Conservation (phyloP, 352 stramenopile genomes). For the Globisporangium paroecandrum region DNA sequence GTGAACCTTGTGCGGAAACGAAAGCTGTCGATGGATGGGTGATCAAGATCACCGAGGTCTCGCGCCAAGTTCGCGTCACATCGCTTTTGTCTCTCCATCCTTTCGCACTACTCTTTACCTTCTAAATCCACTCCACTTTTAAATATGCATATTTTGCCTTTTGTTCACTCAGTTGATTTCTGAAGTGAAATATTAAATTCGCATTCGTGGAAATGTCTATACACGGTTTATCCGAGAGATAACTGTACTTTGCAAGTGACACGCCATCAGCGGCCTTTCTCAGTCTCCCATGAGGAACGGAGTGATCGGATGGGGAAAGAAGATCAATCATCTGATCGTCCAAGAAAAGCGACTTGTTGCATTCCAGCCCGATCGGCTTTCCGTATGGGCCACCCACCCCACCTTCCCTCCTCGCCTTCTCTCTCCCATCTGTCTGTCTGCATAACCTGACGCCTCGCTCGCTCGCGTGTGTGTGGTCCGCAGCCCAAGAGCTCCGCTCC, state of each 20-base stretch:
- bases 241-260: background rate
- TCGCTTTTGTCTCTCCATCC: too few species aligned
- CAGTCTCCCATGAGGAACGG: background rate
- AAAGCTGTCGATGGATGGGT: too few species aligned
- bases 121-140: too few species aligned
- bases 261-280: constrained; percentile 4
- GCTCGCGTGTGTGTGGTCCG: background rate
- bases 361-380: background rate
- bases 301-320: constrained; percentile 2
- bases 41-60: background rate
- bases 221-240: background rate
- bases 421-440: background rate
- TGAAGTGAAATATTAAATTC: background rate
- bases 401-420: background rate
- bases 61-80: background rate
- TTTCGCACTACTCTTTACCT: too few species aligned
- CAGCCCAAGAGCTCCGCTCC: background rate
- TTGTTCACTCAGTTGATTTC: too few species aligned
- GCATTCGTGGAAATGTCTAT: background rate
- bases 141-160: background rate
- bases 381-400: background rate
- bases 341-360: background rate
- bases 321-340: background rate
- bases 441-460: background rate
- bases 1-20: too few species aligned